These are phyloP conservation scores for Coemansia erecta DNA, from an alignment of 192 early-diverging fungal species.

Conservation along the genomic window DNA sequence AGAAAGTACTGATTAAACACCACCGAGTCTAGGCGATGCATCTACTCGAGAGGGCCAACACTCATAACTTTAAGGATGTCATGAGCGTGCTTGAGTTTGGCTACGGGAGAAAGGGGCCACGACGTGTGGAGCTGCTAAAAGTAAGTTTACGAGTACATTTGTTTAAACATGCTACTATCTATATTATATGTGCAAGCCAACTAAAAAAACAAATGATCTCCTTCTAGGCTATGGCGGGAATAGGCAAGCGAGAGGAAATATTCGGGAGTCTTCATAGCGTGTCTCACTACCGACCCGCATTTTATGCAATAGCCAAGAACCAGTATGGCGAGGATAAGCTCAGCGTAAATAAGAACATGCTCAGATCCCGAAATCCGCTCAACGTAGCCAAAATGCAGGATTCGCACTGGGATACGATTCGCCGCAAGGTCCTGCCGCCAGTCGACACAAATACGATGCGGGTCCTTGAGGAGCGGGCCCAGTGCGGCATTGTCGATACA, in stretches of 20 bases:
- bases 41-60: slow-evolving; percentile 37
- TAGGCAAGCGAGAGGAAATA: slow-evolving; percentile 24
- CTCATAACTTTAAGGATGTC: slow-evolving; percentile 28
- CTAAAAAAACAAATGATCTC: background rate
- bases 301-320: slow-evolving; percentile 39
- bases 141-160: slow-evolving; percentile 11
- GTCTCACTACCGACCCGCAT: slow-evolving; percentile 33
- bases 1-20: background rate
- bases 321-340: slow-evolving; percentile 24
- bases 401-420: slow-evolving; percentile 21
- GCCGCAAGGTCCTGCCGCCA: slow-evolving; percentile 22
- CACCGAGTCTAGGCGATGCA: slow-evolving; percentile 12
- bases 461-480: slow-evolving; percentile 30
- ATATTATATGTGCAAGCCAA: background rate
- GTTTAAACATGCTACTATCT: too few species aligned
- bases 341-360: slow-evolving; percentile 13
- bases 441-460: slow-evolving; percentile 28
- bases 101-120: slow-evolving; percentile 48
- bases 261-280: slow-evolving; percentile 35
- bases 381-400: slow-evolving; percentile 49
- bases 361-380: slow-evolving; percentile 31
- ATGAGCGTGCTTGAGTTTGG: slow-evolving; percentile 43
- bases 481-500: slow-evolving; percentile 13
- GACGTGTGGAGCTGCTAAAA: slow-evolving; percentile 25
- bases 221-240: slow-evolving; percentile 27